These are phyloP conservation scores for Xylaria hypoxylon DNA, from an alignment of 2,329 filamentous ascomycete genomes.

Conservation along the genomic window DNA sequence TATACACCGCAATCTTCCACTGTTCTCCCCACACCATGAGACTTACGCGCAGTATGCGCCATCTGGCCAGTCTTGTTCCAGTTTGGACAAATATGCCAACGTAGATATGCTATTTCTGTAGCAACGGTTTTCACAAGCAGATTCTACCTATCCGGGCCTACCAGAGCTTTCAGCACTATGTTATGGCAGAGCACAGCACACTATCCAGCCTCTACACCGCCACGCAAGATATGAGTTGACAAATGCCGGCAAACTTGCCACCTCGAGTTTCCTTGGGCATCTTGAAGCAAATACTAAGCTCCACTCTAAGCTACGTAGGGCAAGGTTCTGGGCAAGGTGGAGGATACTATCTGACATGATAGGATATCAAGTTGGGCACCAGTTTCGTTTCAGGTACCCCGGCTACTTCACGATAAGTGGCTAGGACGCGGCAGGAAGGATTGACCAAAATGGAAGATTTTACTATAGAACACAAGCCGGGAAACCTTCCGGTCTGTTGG, in stretches of 20 bases:
- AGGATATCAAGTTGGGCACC: slow-evolving; percentile 42
- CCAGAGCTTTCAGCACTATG: slow-evolving; percentile 11
- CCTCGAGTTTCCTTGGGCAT: slow-evolving; percentile 38
- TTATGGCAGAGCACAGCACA: slow-evolving; percentile 11
- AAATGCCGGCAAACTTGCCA: slow-evolving; percentile 40
- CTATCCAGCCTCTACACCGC: slow-evolving; percentile 38
- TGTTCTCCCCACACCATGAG: slow-evolving; percentile 10
- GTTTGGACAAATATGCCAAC: slow-evolving; percentile 27
- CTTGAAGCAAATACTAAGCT: slow-evolving; percentile 43
- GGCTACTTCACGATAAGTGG: slow-evolving; percentile 44
- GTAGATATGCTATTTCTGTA: slow-evolving; percentile 34
- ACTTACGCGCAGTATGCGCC: slow-evolving; percentile 27
- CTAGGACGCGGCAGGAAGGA: slow-evolving; percentile 41
- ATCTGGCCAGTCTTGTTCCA: slow-evolving; percentile 13
- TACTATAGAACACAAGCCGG: slow-evolving; percentile 39
- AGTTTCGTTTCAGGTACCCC: slow-evolving; percentile 47
- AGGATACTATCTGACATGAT: slow-evolving; percentile 40
- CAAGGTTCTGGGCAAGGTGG: slow-evolving; percentile 45
- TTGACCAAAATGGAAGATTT: slow-evolving; percentile 39
- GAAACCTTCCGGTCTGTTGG: slow-evolving; percentile 41
- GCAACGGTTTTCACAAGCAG: slow-evolving; percentile 15
- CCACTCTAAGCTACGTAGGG: slow-evolving; percentile 47
- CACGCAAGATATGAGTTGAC: slow-evolving; percentile 45
- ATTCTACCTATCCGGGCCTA: slow-evolving; percentile 23
- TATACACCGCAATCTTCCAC: slow-evolving; percentile 22